A percentile compares a stretch with the other conserved stretches of the same genome.
Evolutionary conservation across 176 grass and related monocot genomes (phyloP).

Genomic region (Hsuehochloa calcarea): DNA sequence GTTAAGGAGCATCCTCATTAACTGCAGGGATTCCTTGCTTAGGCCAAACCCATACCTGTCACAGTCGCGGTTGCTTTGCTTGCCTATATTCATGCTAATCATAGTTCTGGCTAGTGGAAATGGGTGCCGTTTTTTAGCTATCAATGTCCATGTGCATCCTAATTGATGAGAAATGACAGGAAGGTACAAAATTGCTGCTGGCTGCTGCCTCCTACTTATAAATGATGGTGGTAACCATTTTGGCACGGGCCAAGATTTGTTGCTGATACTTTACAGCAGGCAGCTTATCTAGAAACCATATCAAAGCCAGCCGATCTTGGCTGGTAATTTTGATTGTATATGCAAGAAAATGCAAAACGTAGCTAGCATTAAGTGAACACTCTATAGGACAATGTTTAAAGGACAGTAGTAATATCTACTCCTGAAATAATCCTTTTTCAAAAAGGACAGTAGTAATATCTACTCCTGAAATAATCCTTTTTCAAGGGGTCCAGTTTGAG

Average conservation of each 20-base stretch:
- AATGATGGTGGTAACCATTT: not conserved
- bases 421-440: not conserved
- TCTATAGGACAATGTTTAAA: not conserved
- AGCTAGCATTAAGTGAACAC: not conserved
- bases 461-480: not conserved
- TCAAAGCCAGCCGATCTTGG: not conserved
- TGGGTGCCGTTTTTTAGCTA: not conserved
- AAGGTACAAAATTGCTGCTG: not conserved
- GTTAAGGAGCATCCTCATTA: not conserved
- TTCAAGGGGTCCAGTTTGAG: not conserved
- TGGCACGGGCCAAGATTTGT: not conserved
- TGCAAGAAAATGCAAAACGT: not conserved
- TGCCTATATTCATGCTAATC: not conserved
- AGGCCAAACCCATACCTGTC: not conserved
- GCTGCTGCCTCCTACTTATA: not conserved
- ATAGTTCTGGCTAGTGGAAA: not conserved
- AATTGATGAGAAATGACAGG: not conserved
- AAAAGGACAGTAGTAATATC: not conserved
- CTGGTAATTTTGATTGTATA: not conserved
- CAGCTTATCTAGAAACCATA: not conserved
- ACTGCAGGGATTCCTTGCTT: not conserved
- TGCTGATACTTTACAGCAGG: not conserved
- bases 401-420: not conserved
- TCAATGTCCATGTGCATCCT: not conserved
- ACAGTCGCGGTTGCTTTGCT: not conserved